These are phyloP conservation scores for Glutinoglossum americanum DNA, from an alignment of 495 filamentous ascomycete species.

Conservation along the genomic window DNA sequence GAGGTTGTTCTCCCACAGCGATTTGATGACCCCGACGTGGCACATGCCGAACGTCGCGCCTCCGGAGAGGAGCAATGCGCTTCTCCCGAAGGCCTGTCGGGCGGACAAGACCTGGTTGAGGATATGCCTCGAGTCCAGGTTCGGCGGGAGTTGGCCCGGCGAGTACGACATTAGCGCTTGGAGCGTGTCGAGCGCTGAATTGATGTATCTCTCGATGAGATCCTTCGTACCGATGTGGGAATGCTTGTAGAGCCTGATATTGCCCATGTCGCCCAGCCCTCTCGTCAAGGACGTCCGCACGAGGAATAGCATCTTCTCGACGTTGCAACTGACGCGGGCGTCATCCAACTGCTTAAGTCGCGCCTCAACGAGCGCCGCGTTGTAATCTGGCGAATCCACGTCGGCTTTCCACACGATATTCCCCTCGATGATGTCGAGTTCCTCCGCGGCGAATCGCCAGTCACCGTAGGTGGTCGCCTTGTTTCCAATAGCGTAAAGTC, in stretches of 20 bases:
- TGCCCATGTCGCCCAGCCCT: conserved; percentile 69
- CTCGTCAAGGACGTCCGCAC: conserved; percentile 64
- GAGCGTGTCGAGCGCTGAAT: conserved; percentile 52
- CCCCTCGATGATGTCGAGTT: conserved; percentile 61
- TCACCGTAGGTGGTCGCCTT: conserved; percentile 17
- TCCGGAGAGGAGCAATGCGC: conserved; percentile 68
- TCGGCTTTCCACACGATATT: conserved; percentile 64
- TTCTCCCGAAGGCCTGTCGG: conserved; percentile 73
- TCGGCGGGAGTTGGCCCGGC: conserved; percentile 28
- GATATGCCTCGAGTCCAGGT: conserved; percentile 40
- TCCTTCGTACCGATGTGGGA: conserved; percentile 71
- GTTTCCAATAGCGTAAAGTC: neutral
- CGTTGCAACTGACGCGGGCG: conserved; percentile 52
- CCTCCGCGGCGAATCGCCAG: conserved; percentile 35
- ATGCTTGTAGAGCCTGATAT: conserved; percentile 61
- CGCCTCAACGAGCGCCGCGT: conserved; percentile 40
- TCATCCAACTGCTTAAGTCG: conserved; percentile 54
- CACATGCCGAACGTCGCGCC: conserved; percentile 93
- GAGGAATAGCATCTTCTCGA: conserved; percentile 54
- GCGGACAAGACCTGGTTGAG: conserved; percentile 55
- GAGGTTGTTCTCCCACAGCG: conserved; percentile 50
- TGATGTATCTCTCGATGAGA: conserved; percentile 71
- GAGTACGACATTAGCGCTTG: conserved; percentile 29
- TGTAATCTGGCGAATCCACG: conserved; percentile 44
- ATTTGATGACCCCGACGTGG: conserved; percentile 84